phyloP scores from a whole-genome alignment of 306 rosid genomes.

The Elaeagnus macrophylla region DNA sequence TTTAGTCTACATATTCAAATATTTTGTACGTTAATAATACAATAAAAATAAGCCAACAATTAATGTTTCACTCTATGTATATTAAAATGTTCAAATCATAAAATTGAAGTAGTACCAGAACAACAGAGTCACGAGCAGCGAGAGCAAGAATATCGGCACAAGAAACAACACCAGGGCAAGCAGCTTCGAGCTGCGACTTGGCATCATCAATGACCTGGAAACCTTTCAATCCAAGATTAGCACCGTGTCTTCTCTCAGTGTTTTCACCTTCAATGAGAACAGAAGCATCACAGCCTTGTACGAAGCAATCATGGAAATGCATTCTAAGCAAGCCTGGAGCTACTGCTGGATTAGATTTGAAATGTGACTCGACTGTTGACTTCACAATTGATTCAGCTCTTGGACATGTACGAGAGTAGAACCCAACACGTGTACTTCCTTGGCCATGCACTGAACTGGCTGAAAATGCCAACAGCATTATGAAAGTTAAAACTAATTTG shows the following conservation, averaged over 20 bases:
- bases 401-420: background rate
- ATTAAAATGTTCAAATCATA: background rate
- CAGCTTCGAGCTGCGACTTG: constrained; percentile 36
- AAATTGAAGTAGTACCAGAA: too few species aligned
- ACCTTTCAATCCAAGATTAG: constrained; percentile 17
- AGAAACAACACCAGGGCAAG: constrained; percentile 40
- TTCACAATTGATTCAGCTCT: background rate
- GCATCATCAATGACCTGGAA: constrained; percentile 30
- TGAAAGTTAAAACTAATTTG: too few species aligned
- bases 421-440: background rate
- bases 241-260: constrained; percentile 18
- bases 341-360: background rate
- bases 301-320: constrained; percentile 33
- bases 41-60: too few species aligned
- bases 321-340: constrained; percentile 8
- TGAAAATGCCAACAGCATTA: background rate
- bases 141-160: constrained; percentile 45
- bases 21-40: background rate
- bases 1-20: constrained; percentile 19
- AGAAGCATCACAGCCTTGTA: constrained; percentile 46
- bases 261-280: constrained; percentile 19
- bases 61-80: too few species aligned
- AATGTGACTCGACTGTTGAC: background rate
- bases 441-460: background rate
- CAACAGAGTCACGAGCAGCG: constrained; percentile 13